Base-by-base conservation (phyloP, 306 rosid species). In the Pterocarpus santalinus region DNA sequence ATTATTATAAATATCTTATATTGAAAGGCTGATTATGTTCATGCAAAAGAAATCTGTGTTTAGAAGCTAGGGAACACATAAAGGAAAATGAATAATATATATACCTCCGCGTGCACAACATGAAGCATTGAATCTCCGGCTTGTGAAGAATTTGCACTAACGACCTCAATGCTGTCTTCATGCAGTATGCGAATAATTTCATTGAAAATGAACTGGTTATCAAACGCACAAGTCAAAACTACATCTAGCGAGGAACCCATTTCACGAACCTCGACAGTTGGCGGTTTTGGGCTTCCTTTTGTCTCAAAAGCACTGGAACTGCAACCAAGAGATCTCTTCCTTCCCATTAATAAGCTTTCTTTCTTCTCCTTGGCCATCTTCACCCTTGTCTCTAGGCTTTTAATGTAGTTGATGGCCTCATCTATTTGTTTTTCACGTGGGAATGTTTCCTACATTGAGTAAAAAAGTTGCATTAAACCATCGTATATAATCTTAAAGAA, bases 71-170 rank as follows among this genome's bases (percentile, higher is more conserved):
- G 53, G 53, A 47, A 47, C 53, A 4, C 53, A 47, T 47, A 47
- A 47, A 11, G 53, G 28, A 9, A 47, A 3, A 2, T 14, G 58
- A 52, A 14, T 14, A 9, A 47, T 12, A 47, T 41, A 7, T 1
- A 22, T 85, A 87, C 98, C 94, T 94, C 79, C 17, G 89, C 94
- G 16, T 79, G 90, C 13, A 94, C 56, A 33, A 84, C 70, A 44
- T 88, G 87, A 41, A 80, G n/a, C 67, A 81, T 22, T 0, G 88
- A 80, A 80, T 79, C 83, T 13, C 85, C 85, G 3, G 39, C 15
- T 32, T 72, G 38, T 2, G 98, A 86, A 52, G 82, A 86, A 65
- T 70, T 88, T 38, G 82, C 84, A 30, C 46, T 64, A 2, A 78
- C 33, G 5, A 90, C 86, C 14, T 90, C 91, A 0, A 86, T 82